Conservation (phyloP, 768 basidiomycete genomes). For the Tulasnella sp. region DNA sequence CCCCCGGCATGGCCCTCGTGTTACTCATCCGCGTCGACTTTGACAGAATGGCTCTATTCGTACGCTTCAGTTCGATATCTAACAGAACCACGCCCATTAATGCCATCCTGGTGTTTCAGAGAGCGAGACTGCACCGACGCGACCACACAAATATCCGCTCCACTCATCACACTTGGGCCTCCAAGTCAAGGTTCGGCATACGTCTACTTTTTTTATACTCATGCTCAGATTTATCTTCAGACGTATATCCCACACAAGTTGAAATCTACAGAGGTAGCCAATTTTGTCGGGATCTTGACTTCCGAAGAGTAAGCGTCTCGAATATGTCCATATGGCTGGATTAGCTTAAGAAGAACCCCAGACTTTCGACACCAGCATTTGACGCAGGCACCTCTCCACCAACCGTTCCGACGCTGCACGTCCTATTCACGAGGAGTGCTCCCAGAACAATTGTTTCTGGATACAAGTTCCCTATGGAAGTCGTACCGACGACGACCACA, state of each 20-base stretch:
- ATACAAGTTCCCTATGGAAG: slow-evolving; percentile 19
- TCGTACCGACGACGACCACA: not conserved
- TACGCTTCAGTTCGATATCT: no score
- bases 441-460: slow-evolving; percentile 38
- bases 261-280: slow-evolving; percentile 59
- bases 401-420: slow-evolving; percentile 42
- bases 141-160: slow-evolving; percentile 63
- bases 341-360: slow-evolving; percentile 10
- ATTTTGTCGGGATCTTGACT: slow-evolving; percentile 70
- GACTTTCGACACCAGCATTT: slow-evolving; percentile 6
- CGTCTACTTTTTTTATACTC: not conserved
- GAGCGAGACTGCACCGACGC: not conserved
- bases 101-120: no score
- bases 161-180: slow-evolving; percentile 60
- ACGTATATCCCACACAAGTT: slow-evolving; percentile 47
- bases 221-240: slow-evolving; percentile 15
- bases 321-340: not conserved
- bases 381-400: not conserved
- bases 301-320: slow-evolving; percentile 55
- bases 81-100: not conserved
- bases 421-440: slow-evolving; percentile 52
- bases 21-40: not conserved
- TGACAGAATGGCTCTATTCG: not conserved
- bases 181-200: slow-evolving; percentile 58
- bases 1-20: not conserved